These are phyloP conservation scores for Anastatica hierochuntica DNA, from an alignment of 345 rosid species.

Conservation along the genomic window DNA sequence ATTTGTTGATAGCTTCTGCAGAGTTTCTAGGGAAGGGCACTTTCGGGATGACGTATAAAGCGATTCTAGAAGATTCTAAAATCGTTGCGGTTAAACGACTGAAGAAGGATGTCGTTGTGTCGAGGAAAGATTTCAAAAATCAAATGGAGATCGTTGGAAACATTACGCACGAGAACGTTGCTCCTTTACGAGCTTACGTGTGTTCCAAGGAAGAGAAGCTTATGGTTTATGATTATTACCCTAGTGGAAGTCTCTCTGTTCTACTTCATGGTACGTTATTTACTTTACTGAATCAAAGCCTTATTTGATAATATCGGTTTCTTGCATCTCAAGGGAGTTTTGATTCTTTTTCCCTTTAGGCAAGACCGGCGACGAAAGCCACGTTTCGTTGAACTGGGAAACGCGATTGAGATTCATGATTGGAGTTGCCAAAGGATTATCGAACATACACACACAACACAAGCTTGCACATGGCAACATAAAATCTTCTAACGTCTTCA, in stretches of 20 bases:
- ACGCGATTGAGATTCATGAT: conserved; percentile 50
- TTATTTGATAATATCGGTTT: neutral
- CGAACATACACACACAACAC: conserved; percentile 50
- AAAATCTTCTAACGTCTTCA: conserved; percentile 77
- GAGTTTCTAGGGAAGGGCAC: conserved; percentile 92
- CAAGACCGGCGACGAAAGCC: conserved; percentile 32
- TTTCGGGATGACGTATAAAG: conserved; percentile 79
- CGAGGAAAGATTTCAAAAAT: conserved; percentile 72
- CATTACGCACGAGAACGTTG: conserved; percentile 72
- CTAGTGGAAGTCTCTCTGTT: conserved; percentile 52
- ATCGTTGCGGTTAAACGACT: conserved; percentile 78
- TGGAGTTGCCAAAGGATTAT: conserved; percentile 78
- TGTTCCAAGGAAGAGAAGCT: conserved; percentile 93
- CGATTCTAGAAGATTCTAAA: conserved; percentile 63
- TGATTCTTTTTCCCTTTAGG: conserved; percentile 36
- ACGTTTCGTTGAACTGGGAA: conserved; percentile 53
- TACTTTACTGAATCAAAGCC: neutral
- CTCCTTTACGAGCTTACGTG: conserved; percentile 70
- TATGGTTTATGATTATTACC: conserved; percentile 66
- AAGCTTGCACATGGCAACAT: conserved; percentile 85
- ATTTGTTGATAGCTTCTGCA: conserved; percentile 83
- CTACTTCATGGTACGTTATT: conserved; percentile 55
- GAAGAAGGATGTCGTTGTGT: conserved; percentile 66
- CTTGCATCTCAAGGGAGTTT: conserved; percentile 4
- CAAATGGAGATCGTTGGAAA: conserved; percentile 76